A percentile compares a stretch with the other conserved stretches of the same genome.
Conservation (phyloP, 192 early-diverging fungal species). For the Linnemannia zychae region DNA sequence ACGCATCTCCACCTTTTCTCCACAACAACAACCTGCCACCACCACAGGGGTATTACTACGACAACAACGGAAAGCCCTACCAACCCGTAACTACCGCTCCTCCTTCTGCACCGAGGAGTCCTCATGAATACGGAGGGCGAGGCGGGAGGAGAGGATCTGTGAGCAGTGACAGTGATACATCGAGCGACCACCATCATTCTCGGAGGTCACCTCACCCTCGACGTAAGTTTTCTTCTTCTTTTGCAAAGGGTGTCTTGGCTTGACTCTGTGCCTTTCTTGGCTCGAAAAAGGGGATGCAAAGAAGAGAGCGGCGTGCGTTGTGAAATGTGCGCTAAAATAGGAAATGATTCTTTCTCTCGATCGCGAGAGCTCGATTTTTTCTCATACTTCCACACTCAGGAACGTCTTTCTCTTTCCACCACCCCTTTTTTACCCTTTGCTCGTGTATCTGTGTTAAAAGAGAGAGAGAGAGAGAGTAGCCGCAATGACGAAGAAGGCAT, state of each 20-base stretch:
- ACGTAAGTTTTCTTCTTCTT: constrained; percentile 4
- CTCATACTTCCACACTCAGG: neutral
- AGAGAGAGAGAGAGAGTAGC: no score
- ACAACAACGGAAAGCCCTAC: neutral
- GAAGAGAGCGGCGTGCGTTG: neutral
- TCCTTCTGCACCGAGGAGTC: neutral
- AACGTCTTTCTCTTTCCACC: neutral
- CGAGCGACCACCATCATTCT: neutral
- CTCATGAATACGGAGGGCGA: neutral
- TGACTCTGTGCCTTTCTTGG: no score
- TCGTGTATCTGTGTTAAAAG: no score
- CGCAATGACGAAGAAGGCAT: no score
- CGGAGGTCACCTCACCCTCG: neutral
- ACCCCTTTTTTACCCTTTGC: no score
- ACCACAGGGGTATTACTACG: neutral
- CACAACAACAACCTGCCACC: neutral
- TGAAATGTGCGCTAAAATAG: neutral
- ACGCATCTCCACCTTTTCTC: no score
- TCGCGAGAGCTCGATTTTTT: no score
- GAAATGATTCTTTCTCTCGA: constrained; percentile 1
- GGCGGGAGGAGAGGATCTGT: neutral
- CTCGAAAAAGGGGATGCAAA: no score
- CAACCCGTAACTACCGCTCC: neutral
- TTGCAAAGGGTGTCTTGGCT: neutral
- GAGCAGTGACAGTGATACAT: neutral